phyloP scores from a whole-genome alignment of 2,329 filamentous ascomycete species.

The Colletotrichum chrysophilum region DNA sequence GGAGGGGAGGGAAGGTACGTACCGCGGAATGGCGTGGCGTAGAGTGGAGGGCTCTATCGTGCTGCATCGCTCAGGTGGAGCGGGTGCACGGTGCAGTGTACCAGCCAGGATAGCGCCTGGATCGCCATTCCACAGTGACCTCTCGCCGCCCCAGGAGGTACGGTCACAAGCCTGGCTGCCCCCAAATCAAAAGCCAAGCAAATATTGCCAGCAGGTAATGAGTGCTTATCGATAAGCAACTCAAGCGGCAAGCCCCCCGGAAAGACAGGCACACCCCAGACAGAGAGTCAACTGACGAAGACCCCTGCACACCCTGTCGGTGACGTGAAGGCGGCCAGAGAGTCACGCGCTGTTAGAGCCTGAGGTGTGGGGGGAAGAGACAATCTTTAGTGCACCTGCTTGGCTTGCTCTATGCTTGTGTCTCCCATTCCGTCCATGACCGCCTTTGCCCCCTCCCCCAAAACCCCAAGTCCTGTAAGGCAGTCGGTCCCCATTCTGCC shows the following conservation, averaged over 20 bases:
- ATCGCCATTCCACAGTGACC: background rate
- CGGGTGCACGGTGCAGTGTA: background rate
- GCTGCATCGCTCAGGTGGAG: slow-evolving; percentile 15
- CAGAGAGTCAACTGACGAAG: slow-evolving; percentile 10
- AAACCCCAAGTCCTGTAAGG: background rate
- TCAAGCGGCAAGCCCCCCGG: background rate
- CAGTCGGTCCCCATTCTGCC: background rate
- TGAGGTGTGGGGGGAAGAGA: background rate
- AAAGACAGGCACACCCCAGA: background rate
- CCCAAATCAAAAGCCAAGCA: background rate
- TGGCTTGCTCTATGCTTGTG: background rate
- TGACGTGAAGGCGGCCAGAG: slow-evolving; percentile 20
- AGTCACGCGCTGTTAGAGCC: slow-evolving; percentile 20
- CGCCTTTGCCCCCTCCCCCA: background rate
- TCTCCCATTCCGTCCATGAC: background rate
- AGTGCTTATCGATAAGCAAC: slow-evolving; percentile 17
- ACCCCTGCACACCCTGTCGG: slow-evolving; percentile 17
- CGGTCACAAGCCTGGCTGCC: background rate
- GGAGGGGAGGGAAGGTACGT: background rate
- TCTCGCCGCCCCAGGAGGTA: background rate
- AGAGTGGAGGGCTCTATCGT: background rate
- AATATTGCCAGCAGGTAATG: background rate
- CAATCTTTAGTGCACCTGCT: slow-evolving; percentile 10
- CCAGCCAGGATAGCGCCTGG: background rate
- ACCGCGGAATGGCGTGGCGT: background rate